Base-by-base conservation (phyloP, 331 rosid genomes). In the Dryas integrifolia region DNA sequence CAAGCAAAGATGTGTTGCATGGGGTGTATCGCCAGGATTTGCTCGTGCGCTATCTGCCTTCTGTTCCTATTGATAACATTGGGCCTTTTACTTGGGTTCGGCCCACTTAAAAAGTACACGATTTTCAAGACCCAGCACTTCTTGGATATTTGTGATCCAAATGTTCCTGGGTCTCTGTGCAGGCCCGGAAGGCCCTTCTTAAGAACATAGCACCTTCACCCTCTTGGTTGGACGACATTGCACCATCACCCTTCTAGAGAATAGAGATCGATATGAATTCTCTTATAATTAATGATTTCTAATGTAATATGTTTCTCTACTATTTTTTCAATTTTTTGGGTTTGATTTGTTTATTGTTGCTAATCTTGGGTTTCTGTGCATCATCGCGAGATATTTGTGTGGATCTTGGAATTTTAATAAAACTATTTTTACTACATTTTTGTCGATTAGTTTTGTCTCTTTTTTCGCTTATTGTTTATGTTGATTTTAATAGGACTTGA, bases 121-220 rank as follows among this genome's bases (percentile, higher is more conserved):
- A 60, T 60, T 14, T 35, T 60, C 7, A 39, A 60, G 21, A 60
- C 45, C 7, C 7, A 14, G 2, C 65, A 60, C 0, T 41, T 60
- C 4, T 11, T 14, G 65, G 24, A 60, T 13, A 5, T 9, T 7
- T 60, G 65, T 38, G 21, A 60, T 14, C 65, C 65, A 35, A 60
- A 35, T 45, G 5, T 38, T 9, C 26, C 11, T 26, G 65, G 65
- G 9, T 0, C 65, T 9, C 3, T 60, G 18, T 60, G 65, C 45
- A 60, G 43, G 46, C 65, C 65, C 3, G 65, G 65, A 60, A 35
- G 65, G 38, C 65, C 65, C 12, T 60, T 60, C 65, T 41, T 38
- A 46, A 38, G 9, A 44, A 44, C 65, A 39, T 14, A 7, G 65
- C 46, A 35, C 65, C 65, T 3, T 6, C 65, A 14, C 18, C 24